Evolutionary conservation across 169 alveolate genomes (phyloP), one percentile per base, ranked within the genome.

Genomic region (Plasmodium berghei): DNA sequence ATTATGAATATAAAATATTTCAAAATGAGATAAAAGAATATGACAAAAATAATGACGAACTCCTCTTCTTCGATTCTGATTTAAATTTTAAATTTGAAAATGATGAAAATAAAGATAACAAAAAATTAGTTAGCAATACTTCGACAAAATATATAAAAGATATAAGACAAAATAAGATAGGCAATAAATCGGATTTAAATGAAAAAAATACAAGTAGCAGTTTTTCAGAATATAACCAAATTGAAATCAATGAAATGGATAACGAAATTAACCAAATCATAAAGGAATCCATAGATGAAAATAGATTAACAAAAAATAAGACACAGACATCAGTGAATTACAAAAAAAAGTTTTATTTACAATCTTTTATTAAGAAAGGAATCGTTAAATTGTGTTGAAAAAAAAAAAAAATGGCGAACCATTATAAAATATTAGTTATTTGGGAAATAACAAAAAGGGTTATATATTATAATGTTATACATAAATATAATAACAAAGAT

Each of bases 251-350:
- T 0, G 8, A 34, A 34, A 34, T 34, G 42, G 42, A 34, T 34
- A 34, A 3, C 5, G 90, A 80, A 80, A 80, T 80, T 61, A 54
- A 80, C n/a, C 73, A 46, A 34, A 80, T 80, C 9, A 80, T 80
- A 66, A 55, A 80, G 8, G 67, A 34, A 2, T 48, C 90, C 18
- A 66, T 80, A 66, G 28, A 54, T 10, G 90, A 80, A 67, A 80
- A 74, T 20, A 45, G 73, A 20, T n/a, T 55, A 45, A 12, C 67
- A n/a, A 58, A 55, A 26, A 42, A 40, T 45, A 74, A 9, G 52
- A 63, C 18, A 64, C 49, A 2, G 2, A 22, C 6, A 48, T 16
- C 56, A 20, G 22, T 18, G 14, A 20, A 58, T 16, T 58, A 18
- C 5, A 16, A 16, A 66, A 66, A 16, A 34, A 34, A 34, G 3